These are phyloP conservation scores for Globisporangium yorkense DNA, from an alignment of 352 stramenopile genomes.

Conservation along the genomic window DNA sequence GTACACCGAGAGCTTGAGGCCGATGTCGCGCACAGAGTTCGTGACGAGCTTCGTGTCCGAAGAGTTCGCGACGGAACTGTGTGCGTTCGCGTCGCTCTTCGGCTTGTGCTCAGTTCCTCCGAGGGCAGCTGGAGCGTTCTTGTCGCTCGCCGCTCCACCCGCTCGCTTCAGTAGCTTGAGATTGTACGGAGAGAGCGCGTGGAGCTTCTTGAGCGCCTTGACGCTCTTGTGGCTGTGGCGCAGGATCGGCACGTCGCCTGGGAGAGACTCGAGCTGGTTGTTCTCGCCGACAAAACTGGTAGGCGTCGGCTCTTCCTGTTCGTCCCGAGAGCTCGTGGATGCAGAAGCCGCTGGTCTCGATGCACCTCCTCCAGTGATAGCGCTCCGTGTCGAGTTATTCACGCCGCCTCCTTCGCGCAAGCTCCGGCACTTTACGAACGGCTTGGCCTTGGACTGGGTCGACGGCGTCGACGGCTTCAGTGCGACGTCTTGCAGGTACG, in stretches of 20 bases:
- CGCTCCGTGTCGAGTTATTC: not conserved
- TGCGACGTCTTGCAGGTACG: slow-evolving; percentile 10
- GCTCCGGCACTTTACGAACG: slow-evolving; percentile 6
- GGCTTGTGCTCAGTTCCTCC: not conserved
- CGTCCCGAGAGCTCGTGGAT: not conserved
- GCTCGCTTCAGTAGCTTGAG: slow-evolving; percentile 18
- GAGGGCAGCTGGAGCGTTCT: not conserved
- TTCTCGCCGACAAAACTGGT: not conserved
- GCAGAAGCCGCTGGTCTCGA: not conserved
- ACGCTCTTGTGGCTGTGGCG: slow-evolving; percentile 60
- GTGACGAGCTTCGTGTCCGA: slow-evolving; percentile 15
- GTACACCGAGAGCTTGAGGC: slow-evolving; percentile 54
- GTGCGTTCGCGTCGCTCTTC: slow-evolving; percentile 1
- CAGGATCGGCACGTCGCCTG: slow-evolving; percentile 30
- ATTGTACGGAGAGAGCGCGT: slow-evolving; percentile 52
- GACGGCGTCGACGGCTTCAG: slow-evolving; percentile 9
- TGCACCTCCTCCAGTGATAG: not conserved
- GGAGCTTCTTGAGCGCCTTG: slow-evolving; percentile 58
- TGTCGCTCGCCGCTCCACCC: slow-evolving; percentile 5
- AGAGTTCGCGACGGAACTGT: not conserved
- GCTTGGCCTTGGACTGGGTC: slow-evolving; percentile 1
- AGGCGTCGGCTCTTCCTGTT: slow-evolving; percentile 1
- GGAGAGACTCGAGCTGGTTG: slow-evolving; percentile 11
- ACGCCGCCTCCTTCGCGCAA: slow-evolving; percentile 71
- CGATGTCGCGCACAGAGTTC: slow-evolving; percentile 60